phyloP scores from a whole-genome alignment of 331 rosid genomes.

The Pyracantha coccinea region DNA sequence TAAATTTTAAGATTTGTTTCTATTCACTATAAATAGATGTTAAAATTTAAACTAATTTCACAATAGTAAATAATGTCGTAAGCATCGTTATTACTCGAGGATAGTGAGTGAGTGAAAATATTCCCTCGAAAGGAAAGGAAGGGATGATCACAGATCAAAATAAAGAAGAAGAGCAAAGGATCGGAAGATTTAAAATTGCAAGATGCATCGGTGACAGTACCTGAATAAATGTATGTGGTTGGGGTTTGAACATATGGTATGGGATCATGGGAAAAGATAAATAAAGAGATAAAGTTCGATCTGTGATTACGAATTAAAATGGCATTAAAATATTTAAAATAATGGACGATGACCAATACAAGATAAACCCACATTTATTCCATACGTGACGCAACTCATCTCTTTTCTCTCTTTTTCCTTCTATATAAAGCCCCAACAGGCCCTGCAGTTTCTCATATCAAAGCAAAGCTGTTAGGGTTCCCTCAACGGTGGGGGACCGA shows the following conservation, averaged over 20 bases:
- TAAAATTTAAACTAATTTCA: too few species aligned
- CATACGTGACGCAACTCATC: too few species aligned
- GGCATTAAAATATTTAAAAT: constrained; percentile 11
- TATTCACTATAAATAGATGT: too few species aligned
- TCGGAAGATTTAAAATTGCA: constrained; percentile 41
- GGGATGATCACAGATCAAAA: not conserved
- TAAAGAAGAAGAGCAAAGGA: constrained; percentile 14
- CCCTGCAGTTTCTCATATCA: constrained; percentile 28
- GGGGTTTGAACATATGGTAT: constrained; percentile 21
- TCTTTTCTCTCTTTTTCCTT: too few species aligned
- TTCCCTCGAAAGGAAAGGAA: not conserved
- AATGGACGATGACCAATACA: constrained; percentile 25
- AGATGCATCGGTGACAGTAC: constrained; percentile 47
- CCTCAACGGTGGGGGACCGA: too few species aligned
- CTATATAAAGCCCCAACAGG: constrained; percentile 37
- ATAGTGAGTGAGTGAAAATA: too few species aligned
- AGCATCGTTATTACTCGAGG: too few species aligned
- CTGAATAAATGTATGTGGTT: constrained; percentile 37
- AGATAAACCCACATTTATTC: constrained; percentile 29
- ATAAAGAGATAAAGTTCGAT: constrained; percentile 20
- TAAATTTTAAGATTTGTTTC: too few species aligned
- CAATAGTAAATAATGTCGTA: too few species aligned
- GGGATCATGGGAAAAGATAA: too few species aligned
- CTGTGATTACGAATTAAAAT: constrained; percentile 1
- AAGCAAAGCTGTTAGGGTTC: not conserved